Percentiles rank a stretch among this genome's conserved stretches.
phyloP scores from a whole-genome alignment of 257 asterid genomes.

The Salvia miltiorrhiza region DNA sequence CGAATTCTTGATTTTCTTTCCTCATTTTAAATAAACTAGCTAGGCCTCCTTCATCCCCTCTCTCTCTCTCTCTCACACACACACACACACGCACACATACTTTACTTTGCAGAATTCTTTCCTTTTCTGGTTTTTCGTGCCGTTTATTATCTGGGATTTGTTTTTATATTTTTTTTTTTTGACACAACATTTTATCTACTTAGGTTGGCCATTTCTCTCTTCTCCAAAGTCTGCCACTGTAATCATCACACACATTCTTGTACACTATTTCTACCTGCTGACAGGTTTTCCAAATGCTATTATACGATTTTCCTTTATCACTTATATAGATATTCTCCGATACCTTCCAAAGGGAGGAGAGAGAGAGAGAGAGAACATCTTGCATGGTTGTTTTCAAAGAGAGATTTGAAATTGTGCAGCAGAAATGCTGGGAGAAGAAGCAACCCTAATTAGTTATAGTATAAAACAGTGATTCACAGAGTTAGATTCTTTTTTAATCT shows the following conservation, averaged over 20 bases:
- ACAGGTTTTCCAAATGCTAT: slow-evolving; percentile 19
- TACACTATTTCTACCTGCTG: slow-evolving; percentile 27
- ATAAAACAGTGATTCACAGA: slow-evolving; percentile 27
- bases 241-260: slow-evolving; percentile 38
- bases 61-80: slow-evolving; percentile 8
- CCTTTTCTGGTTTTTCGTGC: slow-evolving; percentile 28
- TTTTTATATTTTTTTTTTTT: not conserved
- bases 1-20: slow-evolving; percentile 2
- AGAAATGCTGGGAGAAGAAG: slow-evolving; percentile 31
- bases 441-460: slow-evolving; percentile 37
- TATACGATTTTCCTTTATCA: slow-evolving; percentile 27
- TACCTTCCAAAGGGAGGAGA: slow-evolving; percentile 29
- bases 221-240: slow-evolving; percentile 28
- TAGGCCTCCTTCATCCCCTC: slow-evolving; percentile 4
- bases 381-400: slow-evolving; percentile 25
- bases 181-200: not conserved
- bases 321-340: slow-evolving; percentile 28
- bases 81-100: slow-evolving; percentile 5
- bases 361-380: not conserved
- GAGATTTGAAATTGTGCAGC: slow-evolving; percentile 25
- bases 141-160: slow-evolving; percentile 11
- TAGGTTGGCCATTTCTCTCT: slow-evolving; percentile 9
- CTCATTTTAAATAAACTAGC: not conserved
- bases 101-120: slow-evolving; percentile 31
- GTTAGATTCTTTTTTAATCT: slow-evolving; percentile 8